Evolutionary conservation across 768 basidiomycete genomes (phyloP), one percentile per base, ranked within the genome.

Genomic region (Mycena belliarum): DNA sequence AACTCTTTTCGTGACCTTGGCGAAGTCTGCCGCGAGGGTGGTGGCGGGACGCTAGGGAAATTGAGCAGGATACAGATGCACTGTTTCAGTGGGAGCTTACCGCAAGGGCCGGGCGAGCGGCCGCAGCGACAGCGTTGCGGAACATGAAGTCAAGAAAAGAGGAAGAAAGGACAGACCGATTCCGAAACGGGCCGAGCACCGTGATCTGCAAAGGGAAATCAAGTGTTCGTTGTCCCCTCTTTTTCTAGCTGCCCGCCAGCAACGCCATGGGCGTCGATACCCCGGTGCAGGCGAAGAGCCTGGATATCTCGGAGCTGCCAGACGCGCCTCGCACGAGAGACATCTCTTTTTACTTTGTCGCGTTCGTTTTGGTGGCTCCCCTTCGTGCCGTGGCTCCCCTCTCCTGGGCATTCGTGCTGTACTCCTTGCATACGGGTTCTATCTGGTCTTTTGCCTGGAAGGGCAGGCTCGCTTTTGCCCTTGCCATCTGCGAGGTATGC

Each of bases 21-120:
- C 88, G 74, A 89, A 91, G 29, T 87, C 88, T 57, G 89, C 86
- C 40, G 91, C 83, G 61, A 91, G 80, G 28, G 89, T 89, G 24
- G 90, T 90, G 33, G 88, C 91, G 49, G 82, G 70, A 69, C 89
- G 80, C 87, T 89, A 70, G 52, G 33, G 38, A 23, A 60, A 61
- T 49, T 52, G 46, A 58, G 56, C 41, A 29, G 55, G 16, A 7
- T 52, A 16, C n/a, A 54, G 16, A 38, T 61, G 32, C n/a, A 16
- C 21, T 43, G 44, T 8, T 45, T 11, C 6, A 16, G 16, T 41
- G 2, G 28, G 26, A 40, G 38, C 85, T 26, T 61, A 89, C 88
- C 10, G 82, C 75, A 54, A 83, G 81, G 16, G 75, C 70, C 41
- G 87, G 82, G 59, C 87, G 86, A 51, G 80, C 73, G 57, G 79